Evolutionary conservation across 768 basidiomycete species (phyloP), one percentile per base, ranked within the genome.

Genomic region (Tricholoma sp.): DNA sequence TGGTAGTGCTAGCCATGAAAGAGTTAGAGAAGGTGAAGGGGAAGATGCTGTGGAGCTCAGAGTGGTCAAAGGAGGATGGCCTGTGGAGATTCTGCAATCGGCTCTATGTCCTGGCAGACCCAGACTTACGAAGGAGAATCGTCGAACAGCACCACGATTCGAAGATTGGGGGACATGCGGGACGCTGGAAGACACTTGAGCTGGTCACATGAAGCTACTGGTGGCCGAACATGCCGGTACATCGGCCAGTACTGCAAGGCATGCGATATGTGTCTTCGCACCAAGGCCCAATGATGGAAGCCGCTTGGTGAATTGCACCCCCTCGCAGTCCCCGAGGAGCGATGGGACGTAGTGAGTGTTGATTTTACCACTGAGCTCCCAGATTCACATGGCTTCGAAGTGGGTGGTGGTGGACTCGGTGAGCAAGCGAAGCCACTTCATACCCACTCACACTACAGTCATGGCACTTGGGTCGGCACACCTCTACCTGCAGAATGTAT

Each of bases 21-120:
- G n/a, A n/a, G n/a, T n/a, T n/a, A n/a, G n/a, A n/a, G n/a, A n/a
- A n/a, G n/a, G n/a, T n/a, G n/a, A n/a, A n/a, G n/a, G n/a, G n/a
- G n/a, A n/a, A n/a, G n/a, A n/a, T n/a, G n/a, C n/a, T 57, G 77
- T 78, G 62, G 80, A 83, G 24, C 24, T 27, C 24, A 27, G 24
- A 27, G 24, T 27, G 24, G 24, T 2, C 24, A 5, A 27, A 27
- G 24, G 24, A 27, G 24, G 24, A 27, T 5, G 24, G 24, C 24
- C 24, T 27, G 24, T 27, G 24, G 24, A 27, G 24, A 5, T 27
- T 27, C 5, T 5, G 5, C 5, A 5, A 27, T 5, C 24, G 24
- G 24, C 24, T 27, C 24, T 27, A 27, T 27, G 24, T 27, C 24
- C 24, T 27, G 24, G 5, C 24, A 27, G 24, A 27, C 24, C 24